phyloP scores from a whole-genome alignment of 495 filamentous ascomycete species.

The Penicillium longicatenatum region DNA sequence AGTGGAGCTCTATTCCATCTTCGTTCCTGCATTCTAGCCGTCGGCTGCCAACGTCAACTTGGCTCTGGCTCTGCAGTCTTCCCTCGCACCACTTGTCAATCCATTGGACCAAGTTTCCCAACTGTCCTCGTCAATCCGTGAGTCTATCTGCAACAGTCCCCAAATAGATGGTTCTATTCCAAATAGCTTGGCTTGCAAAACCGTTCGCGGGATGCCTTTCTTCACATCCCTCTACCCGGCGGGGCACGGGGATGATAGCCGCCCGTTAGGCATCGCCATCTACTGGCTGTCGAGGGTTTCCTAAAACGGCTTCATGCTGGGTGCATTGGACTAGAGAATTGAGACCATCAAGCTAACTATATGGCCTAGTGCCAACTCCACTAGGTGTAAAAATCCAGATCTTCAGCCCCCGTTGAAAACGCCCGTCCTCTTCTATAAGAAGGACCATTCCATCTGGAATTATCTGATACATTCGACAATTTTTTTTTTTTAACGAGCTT shows the following conservation, averaged over 20 bases:
- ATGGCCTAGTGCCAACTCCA: neutral
- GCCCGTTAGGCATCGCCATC: slow-evolving; percentile 16
- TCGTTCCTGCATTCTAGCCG: slow-evolving; percentile 26
- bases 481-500: neutral
- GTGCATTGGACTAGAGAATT: slow-evolving; percentile 1
- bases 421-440: slow-evolving; percentile 13
- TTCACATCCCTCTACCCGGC: slow-evolving; percentile 22
- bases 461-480: neutral
- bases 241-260: slow-evolving; percentile 9
- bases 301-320: slow-evolving; percentile 7
- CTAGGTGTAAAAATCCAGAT: neutral
- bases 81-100: slow-evolving; percentile 11
- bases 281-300: slow-evolving; percentile 3
- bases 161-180: slow-evolving; percentile 13
- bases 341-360: slow-evolving; percentile 2
- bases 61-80: slow-evolving; percentile 19
- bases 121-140: slow-evolving; percentile 1
- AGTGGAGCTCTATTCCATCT: slow-evolving; percentile 16
- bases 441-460: slow-evolving; percentile 5
- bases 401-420: slow-evolving; percentile 1
- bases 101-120: neutral
- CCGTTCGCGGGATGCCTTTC: slow-evolving; percentile 9
- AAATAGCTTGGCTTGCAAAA: slow-evolving; percentile 25
- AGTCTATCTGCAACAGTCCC: slow-evolving; percentile 14
- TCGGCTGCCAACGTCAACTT: slow-evolving; percentile 23